Conservation (phyloP, 495 filamentous ascomycete genomes). For the Apodospora peruviana region DNA sequence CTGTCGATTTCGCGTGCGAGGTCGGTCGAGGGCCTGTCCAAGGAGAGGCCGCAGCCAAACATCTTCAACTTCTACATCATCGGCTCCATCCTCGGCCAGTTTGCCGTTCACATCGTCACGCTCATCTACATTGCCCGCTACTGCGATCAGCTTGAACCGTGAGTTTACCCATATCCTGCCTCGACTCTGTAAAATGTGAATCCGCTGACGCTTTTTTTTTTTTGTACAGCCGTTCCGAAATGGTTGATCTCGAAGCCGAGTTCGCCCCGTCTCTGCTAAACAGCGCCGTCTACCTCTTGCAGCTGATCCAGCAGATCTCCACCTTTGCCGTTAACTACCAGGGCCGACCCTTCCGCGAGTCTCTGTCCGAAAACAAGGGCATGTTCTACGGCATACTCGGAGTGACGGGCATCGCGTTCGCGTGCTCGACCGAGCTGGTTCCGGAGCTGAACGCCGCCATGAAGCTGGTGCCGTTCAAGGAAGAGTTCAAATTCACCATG, state of each 20-base stretch:
- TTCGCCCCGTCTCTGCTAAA: constrained; percentile 94
- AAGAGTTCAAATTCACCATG: constrained; percentile 84
- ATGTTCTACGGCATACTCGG: constrained; percentile 97
- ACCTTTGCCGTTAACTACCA: constrained; percentile 99
- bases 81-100: constrained; percentile 94
- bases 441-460: constrained; percentile 94
- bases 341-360: constrained; percentile 94
- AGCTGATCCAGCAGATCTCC: constrained; percentile 98
- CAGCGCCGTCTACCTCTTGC: constrained; percentile 93
- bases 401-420: constrained; percentile 85
- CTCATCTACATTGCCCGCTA: constrained; percentile 90
- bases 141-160: constrained; percentile 78
- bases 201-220: constrained; percentile 24
- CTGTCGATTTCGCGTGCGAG: constrained; percentile 91
- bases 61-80: constrained; percentile 99
- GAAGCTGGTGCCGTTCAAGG: constrained; percentile 85
- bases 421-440: constrained; percentile 92
- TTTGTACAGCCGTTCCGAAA: constrained; percentile 63
- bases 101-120: constrained; percentile 91
- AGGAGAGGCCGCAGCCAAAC: constrained; percentile 95
- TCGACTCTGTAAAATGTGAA: neutral
- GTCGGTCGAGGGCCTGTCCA: constrained; percentile 90
- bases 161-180: constrained; percentile 31
- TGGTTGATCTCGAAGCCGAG: constrained; percentile 89
- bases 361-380: constrained; percentile 87